Base-by-base conservation (phyloP, 345 rosid species). In the Eucalyptus coolabah region DNA sequence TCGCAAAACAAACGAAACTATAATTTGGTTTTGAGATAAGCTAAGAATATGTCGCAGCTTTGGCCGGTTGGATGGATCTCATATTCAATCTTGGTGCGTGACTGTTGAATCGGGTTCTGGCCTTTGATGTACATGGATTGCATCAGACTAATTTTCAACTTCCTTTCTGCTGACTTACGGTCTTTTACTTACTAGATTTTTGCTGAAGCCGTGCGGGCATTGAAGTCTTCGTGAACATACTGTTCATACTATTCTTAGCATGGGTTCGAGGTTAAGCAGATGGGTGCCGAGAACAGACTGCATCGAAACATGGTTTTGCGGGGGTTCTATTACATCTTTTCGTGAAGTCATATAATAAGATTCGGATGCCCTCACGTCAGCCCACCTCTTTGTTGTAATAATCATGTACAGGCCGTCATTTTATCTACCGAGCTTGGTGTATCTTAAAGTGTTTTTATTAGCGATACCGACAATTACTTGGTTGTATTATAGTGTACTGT, bases 121-220 rank as follows among this genome's bases (percentile, higher is more conserved):
- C 5, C 49, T 47, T 86, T 69, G 49, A 32, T 47, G 77, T 24
- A 37, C 50, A 26, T 88, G 60, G 30, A 81, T 19, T 42, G 60
- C 86, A 5, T 53, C 65, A 24, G 15, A 72, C 14, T 10, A 19
- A 72, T 72, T 72, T 72, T 19, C 45, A 72, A 72, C 45, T 37
- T 34, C 82, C 45, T 72, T 32, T 26, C 37, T 56, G 51, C 44
- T 92, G 90, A 87, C 67, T 47, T n/a, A 32, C 21, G 69, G 87
- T 40, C 59, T 15, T 90, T 13, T 72, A 65, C 53, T 50, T 83
- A 69, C 13, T 89, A 95, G 95, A 90, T 93, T 65, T 93, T 95
- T 93, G 93, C 94, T 81, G 94, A 93, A 0, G 95, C 95, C 1
- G 83, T 95, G 40, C 91, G 87, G 89, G 95, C 93, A 88, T 86